These are phyloP conservation scores for Saccharomycopsis guyanensis DNA, from an alignment of 805 yeast genomes.

Conservation along the genomic window DNA sequence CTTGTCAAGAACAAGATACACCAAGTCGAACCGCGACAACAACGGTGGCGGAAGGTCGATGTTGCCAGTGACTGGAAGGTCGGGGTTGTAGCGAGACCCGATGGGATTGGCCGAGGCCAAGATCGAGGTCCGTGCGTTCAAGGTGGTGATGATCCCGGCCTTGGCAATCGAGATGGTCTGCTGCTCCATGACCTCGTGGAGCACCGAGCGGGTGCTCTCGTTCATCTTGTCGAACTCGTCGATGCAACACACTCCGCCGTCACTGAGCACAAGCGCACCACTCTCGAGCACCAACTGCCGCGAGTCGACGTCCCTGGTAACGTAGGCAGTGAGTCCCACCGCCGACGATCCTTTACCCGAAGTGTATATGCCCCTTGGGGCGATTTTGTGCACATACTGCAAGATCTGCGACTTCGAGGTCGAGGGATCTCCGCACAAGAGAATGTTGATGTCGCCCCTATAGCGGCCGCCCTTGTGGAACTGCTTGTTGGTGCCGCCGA, in stretches of 20 bases:
- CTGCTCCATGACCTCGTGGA: constrained; percentile 99
- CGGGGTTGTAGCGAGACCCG: constrained; percentile 92
- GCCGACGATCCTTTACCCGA: constrained; percentile 99
- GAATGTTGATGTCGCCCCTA: constrained; percentile 89
- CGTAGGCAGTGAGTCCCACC: constrained; percentile 96
- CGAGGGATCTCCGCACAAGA: constrained; percentile 97
- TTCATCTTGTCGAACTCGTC: constrained; percentile 98
- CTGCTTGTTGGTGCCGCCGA: constrained; percentile 91
- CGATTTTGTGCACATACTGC: constrained; percentile 93
- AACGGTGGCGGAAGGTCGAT: constrained; percentile 96
- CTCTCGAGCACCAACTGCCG: constrained; percentile 88
- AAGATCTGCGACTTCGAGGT: constrained; percentile 92
- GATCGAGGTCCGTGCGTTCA: constrained; percentile 93
- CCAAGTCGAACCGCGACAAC: constrained; percentile 89
- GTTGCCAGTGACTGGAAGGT: constrained; percentile 87
- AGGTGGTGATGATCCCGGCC: constrained; percentile 95
- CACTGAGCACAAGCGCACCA: constrained; percentile 94
- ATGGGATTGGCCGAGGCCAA: constrained; percentile 97
- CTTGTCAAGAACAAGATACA: constrained; percentile 83
- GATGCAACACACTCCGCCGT: constrained; percentile 97
- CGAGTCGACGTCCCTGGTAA: constrained; percentile 90
- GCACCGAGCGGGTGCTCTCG: constrained; percentile 86
- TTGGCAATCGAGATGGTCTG: constrained; percentile 97
- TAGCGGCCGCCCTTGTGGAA: constrained; percentile 88
- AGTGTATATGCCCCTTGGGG: constrained; percentile 96